These are phyloP conservation scores for Lepiota brunneoincarnata DNA, from an alignment of 768 basidiomycete species.

Conservation along the genomic window DNA sequence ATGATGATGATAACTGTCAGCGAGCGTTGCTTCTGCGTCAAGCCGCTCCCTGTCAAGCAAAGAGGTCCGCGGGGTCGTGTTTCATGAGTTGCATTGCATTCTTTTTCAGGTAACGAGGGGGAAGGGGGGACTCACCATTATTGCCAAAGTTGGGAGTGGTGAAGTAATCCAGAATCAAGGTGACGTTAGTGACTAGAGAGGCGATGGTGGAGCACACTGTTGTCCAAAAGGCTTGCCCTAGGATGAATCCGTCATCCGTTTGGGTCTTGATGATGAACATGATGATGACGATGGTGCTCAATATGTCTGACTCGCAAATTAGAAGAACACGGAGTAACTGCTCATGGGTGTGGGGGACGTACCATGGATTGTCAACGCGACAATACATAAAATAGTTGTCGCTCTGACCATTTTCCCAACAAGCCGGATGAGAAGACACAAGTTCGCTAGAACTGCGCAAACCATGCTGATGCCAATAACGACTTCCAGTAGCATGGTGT, in stretches of 20 bases:
- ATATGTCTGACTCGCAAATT: conserved; percentile 44
- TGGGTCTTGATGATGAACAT: conserved; percentile 63
- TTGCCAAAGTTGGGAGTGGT: conserved; percentile 58
- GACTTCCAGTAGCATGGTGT: conserved; percentile 56
- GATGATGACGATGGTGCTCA: conserved; percentile 60
- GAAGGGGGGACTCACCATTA: conserved; percentile 5
- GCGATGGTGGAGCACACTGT: conserved; percentile 72
- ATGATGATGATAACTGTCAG: conserved; percentile 79
- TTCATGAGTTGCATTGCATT: too few relatives aligned
- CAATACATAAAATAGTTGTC: conserved; percentile 63
- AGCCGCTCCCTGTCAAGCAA: conserved; percentile 57
- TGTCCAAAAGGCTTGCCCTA: conserved; percentile 73
- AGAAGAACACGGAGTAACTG: conserved; percentile 2
- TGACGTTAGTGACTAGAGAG: conserved; percentile 64
- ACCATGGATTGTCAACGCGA: conserved; percentile 72
- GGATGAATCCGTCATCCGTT: conserved; percentile 66
- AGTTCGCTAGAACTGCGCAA: conserved; percentile 66
- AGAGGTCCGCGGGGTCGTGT: not conserved
- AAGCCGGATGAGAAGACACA: conserved; percentile 67
- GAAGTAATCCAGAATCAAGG: conserved; percentile 60
- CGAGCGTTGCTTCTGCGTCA: conserved; percentile 77
- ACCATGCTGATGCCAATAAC: conserved; percentile 66
- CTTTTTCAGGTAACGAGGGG: not conserved
- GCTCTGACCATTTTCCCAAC: conserved; percentile 61
- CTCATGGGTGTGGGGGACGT: conserved; percentile 17